Evolutionary conservation across 225 moss, liverwort and hornwort genomes (phyloP).

Genomic region (Polytrichum formosum): DNA sequence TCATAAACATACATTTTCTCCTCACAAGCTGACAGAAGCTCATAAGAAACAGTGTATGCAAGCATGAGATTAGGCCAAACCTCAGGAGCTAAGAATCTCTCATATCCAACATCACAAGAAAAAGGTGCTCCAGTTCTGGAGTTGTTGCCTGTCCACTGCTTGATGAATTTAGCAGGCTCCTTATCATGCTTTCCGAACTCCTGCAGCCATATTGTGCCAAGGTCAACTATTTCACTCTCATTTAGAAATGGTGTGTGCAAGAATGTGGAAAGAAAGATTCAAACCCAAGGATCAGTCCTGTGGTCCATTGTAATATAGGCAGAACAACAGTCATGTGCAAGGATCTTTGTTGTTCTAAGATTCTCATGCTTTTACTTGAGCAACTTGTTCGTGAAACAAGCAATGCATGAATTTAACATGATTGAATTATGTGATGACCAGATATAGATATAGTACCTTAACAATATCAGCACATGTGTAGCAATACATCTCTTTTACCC

Average conservation of each 20-base stretch:
- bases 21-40: background rate
- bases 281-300: too few relatives aligned
- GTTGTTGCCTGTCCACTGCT: slow-evolving; percentile 72
- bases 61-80: slow-evolving; percentile 19
- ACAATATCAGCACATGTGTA: slow-evolving; percentile 94
- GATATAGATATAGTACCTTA: slow-evolving; percentile 46
- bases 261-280: background rate
- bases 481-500: slow-evolving; percentile 85
- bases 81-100: slow-evolving; percentile 90
- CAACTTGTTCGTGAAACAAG: too few relatives aligned
- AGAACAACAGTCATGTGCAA: too few relatives aligned
- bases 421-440: background rate
- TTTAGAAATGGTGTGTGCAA: too few relatives aligned
- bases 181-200: slow-evolving; percentile 91
- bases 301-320: too few relatives aligned
- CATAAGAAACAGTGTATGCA: background rate
- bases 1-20: background rate
- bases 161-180: slow-evolving; percentile 82
- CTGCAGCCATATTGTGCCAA: slow-evolving; percentile 27
- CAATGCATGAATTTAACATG: too few relatives aligned
- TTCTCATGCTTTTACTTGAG: too few relatives aligned
- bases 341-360: too few relatives aligned
- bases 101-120: slow-evolving; percentile 83
- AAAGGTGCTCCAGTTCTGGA: slow-evolving; percentile 70
- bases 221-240: too few relatives aligned